A percentile compares a stretch with the other conserved stretches of the same genome.
Evolutionary conservation across 257 asterid species (phyloP).

Genomic region (Verbena officinalis): DNA sequence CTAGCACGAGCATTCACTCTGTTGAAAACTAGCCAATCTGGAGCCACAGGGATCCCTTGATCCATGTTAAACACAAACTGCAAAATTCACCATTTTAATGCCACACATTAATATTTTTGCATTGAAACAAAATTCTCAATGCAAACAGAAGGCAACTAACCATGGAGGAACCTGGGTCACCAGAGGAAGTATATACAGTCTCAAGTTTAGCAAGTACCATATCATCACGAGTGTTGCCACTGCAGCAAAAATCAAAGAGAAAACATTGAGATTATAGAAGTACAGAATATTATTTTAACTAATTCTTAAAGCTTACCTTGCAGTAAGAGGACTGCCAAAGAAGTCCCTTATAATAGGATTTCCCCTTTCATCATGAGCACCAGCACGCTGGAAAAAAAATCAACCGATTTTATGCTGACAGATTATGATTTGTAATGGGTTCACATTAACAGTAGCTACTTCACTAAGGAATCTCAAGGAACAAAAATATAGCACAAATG

Average conservation of each 20-base stretch:
- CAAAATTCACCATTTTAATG: slow-evolving; percentile 22
- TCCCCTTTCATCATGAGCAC: slow-evolving; percentile 91
- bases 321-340: slow-evolving; percentile 96
- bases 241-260: slow-evolving; percentile 42
- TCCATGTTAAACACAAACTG: slow-evolving; percentile 94
- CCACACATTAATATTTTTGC: neutral
- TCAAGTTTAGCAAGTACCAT: slow-evolving; percentile 93
- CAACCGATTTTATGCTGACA: no score
- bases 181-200: slow-evolving; percentile 85
- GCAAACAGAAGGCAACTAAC: slow-evolving; percentile 46
- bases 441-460: no score
- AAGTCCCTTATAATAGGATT: slow-evolving; percentile 88
- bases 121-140: slow-evolving; percentile 10
- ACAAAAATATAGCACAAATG: neutral
- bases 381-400: slow-evolving; percentile 65
- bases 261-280: neutral
- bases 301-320: slow-evolving; percentile 58
- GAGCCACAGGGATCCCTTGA: slow-evolving; percentile 81
- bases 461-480: no score
- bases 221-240: slow-evolving; percentile 89
- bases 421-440: no score
- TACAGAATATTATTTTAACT: slow-evolving; percentile 12
- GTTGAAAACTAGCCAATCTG: slow-evolving; percentile 88
- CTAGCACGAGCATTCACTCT: slow-evolving; percentile 89
- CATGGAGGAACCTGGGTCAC: slow-evolving; percentile 90